Conservation (phyloP, 257 asterid genomes). For the Capsicum pubescens region DNA sequence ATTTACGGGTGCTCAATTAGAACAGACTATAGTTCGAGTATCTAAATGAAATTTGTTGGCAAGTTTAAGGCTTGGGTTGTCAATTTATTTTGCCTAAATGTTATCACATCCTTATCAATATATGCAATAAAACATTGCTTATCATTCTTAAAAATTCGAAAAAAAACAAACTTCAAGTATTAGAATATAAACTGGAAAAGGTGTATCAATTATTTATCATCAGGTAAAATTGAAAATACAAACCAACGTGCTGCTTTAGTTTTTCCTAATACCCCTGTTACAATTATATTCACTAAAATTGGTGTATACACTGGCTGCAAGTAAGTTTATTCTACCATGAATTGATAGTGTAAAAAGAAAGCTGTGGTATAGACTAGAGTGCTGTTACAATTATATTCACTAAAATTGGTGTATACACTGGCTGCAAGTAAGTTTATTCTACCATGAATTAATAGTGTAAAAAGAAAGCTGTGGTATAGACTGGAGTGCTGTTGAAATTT, state of each 20-base stretch:
- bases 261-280: constrained; percentile 9
- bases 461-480: neutral
- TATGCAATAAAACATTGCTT: neutral
- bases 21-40: neutral
- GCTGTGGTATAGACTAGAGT: too few species aligned
- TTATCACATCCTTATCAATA: neutral
- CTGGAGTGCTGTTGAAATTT: neutral
- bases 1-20: neutral
- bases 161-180: neutral
- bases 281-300: neutral
- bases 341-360: neutral
- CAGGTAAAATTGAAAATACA: neutral
- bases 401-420: neutral
- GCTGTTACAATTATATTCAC: neutral
- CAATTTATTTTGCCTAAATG: too few species aligned
- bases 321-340: constrained; percentile 2
- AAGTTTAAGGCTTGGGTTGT: too few species aligned
- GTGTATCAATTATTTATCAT: neutral
- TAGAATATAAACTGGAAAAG: constrained; percentile 3
- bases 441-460: neutral
- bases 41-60: neutral
- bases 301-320: neutral
- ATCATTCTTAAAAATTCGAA: neutral
- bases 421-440: constrained; percentile 15
- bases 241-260: neutral